Base-by-base conservation (phyloP, 225 moss, liverwort and hornwort genomes). In the Physcomitrellopsis africana region DNA sequence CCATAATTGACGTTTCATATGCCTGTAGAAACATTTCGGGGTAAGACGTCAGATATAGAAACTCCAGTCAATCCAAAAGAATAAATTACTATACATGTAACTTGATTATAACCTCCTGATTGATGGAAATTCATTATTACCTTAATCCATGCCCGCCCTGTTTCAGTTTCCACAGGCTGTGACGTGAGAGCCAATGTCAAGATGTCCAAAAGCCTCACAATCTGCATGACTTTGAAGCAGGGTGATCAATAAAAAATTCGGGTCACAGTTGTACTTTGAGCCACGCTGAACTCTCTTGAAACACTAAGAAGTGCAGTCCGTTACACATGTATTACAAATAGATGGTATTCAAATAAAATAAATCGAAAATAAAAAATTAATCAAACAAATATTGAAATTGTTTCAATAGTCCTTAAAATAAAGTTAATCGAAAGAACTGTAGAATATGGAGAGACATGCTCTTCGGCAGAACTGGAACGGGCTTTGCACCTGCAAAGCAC, bases 121-220 rank as follows among this genome's bases (percentile, higher is more conserved):
- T 24, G 56, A 67, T 48, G 49, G 46, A 9, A 48, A 20, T 37
- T 4, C 7, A 7, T 37, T 37, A 74, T 74, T 64, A 95, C 99
- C 95, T 93, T 90, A 58, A 92, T 83, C 99, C 95, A 99, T 57
- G 68, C 85, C 62, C 90, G 89, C 63, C 90, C 93, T 32, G 79
- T 73, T 80, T 99, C 95, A 83, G 77, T 79, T 29, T 99, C 97
- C 53, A 75, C 58, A 43, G 89, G 87, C 69, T 87, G 92, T 54
- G 87, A 83, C 70, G 85, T 84, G 67, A 95, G 75, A 49, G 90
- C 92, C 72, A 78, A 72, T 29, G 80, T 86, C 54, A 90, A 92
- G 41, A 90, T 84, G 80, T 95, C 93, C 79, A 99, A 41, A 60
- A 99, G 86, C 71, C 94, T 95, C 72, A 99, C 84, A 81, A 92